Evolutionary conservation across 1,284 basidiomycete genomes (phyloP).

Genomic region (Ustilago shanxiensis): DNA sequence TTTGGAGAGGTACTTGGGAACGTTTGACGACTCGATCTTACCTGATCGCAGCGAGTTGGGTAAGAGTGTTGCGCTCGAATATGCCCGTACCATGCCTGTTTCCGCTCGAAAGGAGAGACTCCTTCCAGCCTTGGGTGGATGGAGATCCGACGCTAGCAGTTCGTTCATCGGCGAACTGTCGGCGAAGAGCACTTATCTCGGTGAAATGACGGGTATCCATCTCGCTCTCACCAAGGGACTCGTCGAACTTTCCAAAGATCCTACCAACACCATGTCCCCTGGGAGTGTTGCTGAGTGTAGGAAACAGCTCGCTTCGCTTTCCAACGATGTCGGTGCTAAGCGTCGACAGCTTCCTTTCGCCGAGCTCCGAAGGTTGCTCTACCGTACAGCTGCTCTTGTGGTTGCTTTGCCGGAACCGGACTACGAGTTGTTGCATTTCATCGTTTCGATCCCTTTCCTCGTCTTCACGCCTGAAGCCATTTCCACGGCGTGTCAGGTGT

Average conservation of each 20-base stretch:
- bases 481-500: slow-evolving; percentile 88
- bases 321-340: slow-evolving; percentile 72
- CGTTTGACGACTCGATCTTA: slow-evolving; percentile 52
- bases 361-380: slow-evolving; percentile 86
- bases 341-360: slow-evolving; percentile 65
- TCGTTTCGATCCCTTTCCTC: slow-evolving; percentile 89
- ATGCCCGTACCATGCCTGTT: slow-evolving; percentile 58
- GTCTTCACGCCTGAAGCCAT: slow-evolving; percentile 89
- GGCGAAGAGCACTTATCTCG: slow-evolving; percentile 71
- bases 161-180: slow-evolving; percentile 61
- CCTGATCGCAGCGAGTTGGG: slow-evolving; percentile 61
- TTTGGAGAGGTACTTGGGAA: slow-evolving; percentile 76
- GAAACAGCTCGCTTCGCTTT: slow-evolving; percentile 78
- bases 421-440: slow-evolving; percentile 85
- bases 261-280: slow-evolving; percentile 74
- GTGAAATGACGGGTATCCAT: slow-evolving; percentile 85
- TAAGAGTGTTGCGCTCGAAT: slow-evolving; percentile 66
- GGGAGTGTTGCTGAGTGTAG: slow-evolving; percentile 79
- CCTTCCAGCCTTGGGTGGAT: slow-evolving; percentile 68
- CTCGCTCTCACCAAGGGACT: slow-evolving; percentile 74
- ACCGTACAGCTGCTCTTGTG: slow-evolving; percentile 80
- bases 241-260: slow-evolving; percentile 76
- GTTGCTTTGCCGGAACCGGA: slow-evolving; percentile 74
- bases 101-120: slow-evolving; percentile 54
- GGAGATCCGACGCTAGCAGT: slow-evolving; percentile 66